Percentiles rank a stretch among this genome's conserved stretches.
Evolutionary conservation across 2,329 filamentous ascomycete species (phyloP).

Genomic region (Trichoderma harzianum): DNA sequence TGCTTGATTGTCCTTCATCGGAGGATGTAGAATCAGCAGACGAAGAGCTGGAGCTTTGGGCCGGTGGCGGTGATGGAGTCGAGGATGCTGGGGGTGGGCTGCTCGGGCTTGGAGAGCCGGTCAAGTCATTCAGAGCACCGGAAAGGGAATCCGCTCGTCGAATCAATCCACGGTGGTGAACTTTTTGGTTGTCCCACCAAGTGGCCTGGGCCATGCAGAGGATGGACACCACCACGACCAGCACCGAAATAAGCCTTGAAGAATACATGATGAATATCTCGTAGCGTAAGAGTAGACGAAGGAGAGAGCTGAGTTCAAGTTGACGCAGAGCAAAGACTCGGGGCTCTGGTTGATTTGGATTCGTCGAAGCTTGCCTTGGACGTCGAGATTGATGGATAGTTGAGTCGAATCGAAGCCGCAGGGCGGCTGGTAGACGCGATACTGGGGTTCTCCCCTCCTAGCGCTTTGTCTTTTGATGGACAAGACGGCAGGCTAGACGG

Average conservation of each 20-base stretch:
- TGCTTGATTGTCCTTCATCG: background rate
- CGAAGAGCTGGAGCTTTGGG: background rate
- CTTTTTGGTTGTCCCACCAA: conserved; percentile 27
- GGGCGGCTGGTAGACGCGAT: background rate
- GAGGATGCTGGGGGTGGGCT: background rate
- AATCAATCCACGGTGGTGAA: conserved; percentile 18
- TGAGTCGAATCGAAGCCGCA: conserved; percentile 10
- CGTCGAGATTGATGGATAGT: background rate
- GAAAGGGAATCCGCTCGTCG: background rate
- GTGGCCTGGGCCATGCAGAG: conserved; percentile 45
- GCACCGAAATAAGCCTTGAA: conserved; percentile 42
- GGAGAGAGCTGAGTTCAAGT: background rate
- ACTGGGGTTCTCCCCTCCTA: background rate
- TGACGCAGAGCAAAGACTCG: background rate
- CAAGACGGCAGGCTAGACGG: background rate
- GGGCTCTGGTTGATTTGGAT: background rate
- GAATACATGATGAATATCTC: conserved; percentile 44
- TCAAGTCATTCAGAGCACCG: background rate
- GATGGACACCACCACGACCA: conserved; percentile 49
- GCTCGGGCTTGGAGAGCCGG: background rate
- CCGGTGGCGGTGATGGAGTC: background rate
- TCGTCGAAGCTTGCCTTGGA: background rate
- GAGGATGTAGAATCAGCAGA: background rate
- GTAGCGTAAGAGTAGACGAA: background rate
- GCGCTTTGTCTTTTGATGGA: background rate